phyloP scores from a whole-genome alignment of 23 red algal species.

The Gracilaria vermiculophylla region DNA sequence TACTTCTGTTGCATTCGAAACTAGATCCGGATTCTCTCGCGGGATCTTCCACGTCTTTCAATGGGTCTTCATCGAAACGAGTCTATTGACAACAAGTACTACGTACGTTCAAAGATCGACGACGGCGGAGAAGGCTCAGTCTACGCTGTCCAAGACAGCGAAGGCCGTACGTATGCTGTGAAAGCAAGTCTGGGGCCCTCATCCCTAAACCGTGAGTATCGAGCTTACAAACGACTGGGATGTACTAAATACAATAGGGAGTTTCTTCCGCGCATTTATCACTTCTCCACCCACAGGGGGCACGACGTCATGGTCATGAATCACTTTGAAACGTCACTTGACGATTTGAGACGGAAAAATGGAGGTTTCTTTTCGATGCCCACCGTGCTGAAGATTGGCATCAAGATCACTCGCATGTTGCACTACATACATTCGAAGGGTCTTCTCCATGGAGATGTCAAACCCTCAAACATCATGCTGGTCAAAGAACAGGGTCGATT shows the following conservation, averaged over 20 bases:
- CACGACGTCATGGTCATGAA: conserved; percentile 1
- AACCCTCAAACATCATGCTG: conserved; percentile 32
- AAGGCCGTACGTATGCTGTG: background rate
- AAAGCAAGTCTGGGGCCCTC: background rate
- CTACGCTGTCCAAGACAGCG: background rate
- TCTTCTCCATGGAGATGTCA: conserved; percentile 20
- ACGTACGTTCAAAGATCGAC: background rate
- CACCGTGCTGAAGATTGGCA: conserved; percentile 20
- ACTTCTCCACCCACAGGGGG: background rate
- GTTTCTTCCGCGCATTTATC: conserved; percentile 14
- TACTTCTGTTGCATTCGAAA: no score
- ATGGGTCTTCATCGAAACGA: background rate
- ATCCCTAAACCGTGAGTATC: background rate
- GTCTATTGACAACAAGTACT: conserved; percentile 5
- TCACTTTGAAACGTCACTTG: background rate
- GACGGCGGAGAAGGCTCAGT: conserved; percentile 3
- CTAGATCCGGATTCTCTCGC: background rate
- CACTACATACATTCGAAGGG: conserved; percentile 17
- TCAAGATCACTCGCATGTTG: background rate
- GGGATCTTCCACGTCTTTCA: background rate
- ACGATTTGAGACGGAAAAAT: background rate
- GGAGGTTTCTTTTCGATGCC: background rate
- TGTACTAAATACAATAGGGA: background rate
- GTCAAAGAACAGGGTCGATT: background rate
- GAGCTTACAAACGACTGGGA: background rate